Evolutionary conservation across 2,329 filamentous ascomycete species (phyloP).

Genomic region (Cladophialophora immunda): DNA sequence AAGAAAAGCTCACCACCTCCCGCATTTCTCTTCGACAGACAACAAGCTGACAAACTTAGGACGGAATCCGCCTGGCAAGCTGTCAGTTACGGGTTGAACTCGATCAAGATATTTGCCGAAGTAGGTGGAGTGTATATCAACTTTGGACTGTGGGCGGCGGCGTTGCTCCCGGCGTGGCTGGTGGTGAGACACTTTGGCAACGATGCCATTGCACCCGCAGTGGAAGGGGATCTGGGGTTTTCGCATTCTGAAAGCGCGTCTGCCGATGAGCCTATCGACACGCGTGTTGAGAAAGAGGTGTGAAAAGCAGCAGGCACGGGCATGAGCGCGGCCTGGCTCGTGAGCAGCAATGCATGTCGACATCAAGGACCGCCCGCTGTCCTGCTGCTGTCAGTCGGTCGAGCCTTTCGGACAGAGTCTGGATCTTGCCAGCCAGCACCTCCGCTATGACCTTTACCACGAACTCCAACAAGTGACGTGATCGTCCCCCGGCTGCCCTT

Average conservation of each 20-base stretch:
- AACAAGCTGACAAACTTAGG: conserved; percentile 41
- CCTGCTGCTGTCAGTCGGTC: not conserved
- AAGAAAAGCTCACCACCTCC: not conserved
- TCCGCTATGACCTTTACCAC: not conserved
- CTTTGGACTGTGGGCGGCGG: conserved; percentile 72
- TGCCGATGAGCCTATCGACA: conserved; percentile 5
- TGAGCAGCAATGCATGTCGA: not conserved
- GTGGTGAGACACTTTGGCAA: conserved; percentile 49
- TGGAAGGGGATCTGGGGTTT: not conserved
- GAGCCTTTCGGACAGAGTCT: not conserved
- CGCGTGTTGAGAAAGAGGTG: not conserved
- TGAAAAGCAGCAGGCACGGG: not conserved
- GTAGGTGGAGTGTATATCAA: conserved; percentile 75
- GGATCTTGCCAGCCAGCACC: not conserved
- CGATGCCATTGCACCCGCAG: conserved; percentile 9
- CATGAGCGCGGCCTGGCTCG: not conserved
- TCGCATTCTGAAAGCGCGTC: conserved; percentile 10
- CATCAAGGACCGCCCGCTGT: not conserved
- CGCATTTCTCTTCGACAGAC: not conserved
- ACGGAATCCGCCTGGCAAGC: conserved; percentile 78
- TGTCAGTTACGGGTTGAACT: conserved; percentile 73
- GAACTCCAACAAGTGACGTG: not conserved
- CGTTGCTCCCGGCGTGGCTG: conserved; percentile 72
- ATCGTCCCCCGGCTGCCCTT: not conserved
- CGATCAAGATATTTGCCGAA: conserved; percentile 68